Conservation (phyloP, 257 asterid species). For the Primulina huaijiensis region DNA sequence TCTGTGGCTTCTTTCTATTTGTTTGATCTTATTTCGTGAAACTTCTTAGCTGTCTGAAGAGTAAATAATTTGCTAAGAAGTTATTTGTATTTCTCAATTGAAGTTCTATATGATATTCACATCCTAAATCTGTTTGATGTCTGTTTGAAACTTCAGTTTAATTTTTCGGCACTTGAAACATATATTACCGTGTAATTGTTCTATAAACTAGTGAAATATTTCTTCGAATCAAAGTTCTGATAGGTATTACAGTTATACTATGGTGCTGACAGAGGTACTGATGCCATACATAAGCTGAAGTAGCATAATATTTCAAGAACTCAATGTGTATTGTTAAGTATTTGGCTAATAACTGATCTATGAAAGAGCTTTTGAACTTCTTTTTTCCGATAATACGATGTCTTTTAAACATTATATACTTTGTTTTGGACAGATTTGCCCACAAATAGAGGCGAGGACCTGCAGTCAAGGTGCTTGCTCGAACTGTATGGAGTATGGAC, state of each 20-base stretch:
- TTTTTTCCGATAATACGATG: slow-evolving; percentile 1
- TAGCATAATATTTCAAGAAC: slow-evolving; percentile 5
- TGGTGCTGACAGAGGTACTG: not conserved
- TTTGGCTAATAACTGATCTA: slow-evolving; percentile 1
- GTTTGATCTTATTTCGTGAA: not conserved
- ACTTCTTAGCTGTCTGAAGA: slow-evolving; percentile 12
- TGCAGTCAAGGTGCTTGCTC: slow-evolving; percentile 92
- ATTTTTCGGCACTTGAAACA: not conserved
- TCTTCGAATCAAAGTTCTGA: not conserved
- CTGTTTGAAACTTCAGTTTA: not conserved
- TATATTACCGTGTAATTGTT: not conserved
- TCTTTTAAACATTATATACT: slow-evolving; percentile 19
- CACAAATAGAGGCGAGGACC: slow-evolving; percentile 90
- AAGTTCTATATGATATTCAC: not conserved
- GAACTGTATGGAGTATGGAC: slow-evolving; percentile 94
- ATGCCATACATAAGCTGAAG: not conserved
- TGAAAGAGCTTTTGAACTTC: slow-evolving; percentile 4
- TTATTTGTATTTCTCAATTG: not conserved
- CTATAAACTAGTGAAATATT: not conserved
- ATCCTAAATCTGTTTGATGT: not conserved
- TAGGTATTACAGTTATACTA: not conserved
- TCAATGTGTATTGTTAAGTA: not conserved
- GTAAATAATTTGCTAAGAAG: not conserved
- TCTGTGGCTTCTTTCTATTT: slow-evolving; percentile 1
- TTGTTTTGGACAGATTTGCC: slow-evolving; percentile 67